These are phyloP conservation scores for Cavenderia fasciculata DNA, from an alignment of 78 protist genomes.

Conservation along the genomic window DNA sequence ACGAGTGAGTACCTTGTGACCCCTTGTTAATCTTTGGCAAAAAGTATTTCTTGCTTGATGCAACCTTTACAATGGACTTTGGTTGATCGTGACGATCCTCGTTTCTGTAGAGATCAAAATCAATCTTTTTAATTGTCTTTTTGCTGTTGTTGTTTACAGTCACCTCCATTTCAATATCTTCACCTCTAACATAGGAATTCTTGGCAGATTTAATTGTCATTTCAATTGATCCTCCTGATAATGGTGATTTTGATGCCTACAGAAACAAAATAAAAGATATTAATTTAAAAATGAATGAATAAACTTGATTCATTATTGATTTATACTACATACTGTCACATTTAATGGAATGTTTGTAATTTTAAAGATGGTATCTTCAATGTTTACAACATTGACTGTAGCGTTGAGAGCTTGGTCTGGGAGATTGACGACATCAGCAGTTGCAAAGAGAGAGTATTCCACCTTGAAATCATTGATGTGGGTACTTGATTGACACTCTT, in stretches of 20 bases:
- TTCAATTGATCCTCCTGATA: conserved; percentile 24
- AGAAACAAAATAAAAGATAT: neutral
- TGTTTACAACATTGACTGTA: conserved; percentile 3
- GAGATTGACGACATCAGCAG: conserved; percentile 27
- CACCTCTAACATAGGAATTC: conserved; percentile 23
- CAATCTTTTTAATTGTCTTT: conserved; percentile 32
- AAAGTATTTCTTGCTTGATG: neutral
- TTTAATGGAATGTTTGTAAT: neutral
- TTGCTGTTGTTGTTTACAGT: neutral
- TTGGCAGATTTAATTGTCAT: neutral
- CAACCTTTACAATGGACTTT: neutral
- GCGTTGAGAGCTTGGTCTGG: conserved; percentile 8
- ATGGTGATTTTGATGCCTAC: conserved; percentile 6
- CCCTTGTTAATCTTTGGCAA: conserved; percentile 5
- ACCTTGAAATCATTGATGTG: neutral
- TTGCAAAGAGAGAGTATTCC: neutral
- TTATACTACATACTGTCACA: neutral
- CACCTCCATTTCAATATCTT: conserved; percentile 31
- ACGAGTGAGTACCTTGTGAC: neutral
- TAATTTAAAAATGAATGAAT: too few species aligned
- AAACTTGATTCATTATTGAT: neutral
- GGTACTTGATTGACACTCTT: conserved; percentile 12
- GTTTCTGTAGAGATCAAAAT: neutral
- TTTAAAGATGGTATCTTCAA: conserved; percentile 27
- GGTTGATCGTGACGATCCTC: neutral